A percentile compares a stretch with the other conserved stretches of the same genome.
Evolutionary conservation across 768 basidiomycete species (phyloP).

Genomic region (Rhizopogon salebrosus): DNA sequence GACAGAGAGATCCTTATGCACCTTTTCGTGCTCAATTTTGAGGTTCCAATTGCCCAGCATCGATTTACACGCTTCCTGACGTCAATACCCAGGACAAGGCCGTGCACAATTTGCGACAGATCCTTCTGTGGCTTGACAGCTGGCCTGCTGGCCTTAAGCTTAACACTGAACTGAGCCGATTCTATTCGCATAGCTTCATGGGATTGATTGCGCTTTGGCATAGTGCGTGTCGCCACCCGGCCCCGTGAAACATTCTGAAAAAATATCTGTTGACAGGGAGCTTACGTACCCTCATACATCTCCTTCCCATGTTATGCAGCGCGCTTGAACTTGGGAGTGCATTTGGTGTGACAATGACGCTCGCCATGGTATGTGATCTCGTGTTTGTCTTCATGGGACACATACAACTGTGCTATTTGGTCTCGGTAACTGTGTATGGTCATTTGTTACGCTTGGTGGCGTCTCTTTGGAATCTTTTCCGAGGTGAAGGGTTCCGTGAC

Average conservation of each 20-base stretch:
- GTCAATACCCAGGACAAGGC: slow-evolving; percentile 11
- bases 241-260: background rate
- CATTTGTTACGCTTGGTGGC: slow-evolving; percentile 52
- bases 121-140: slow-evolving; percentile 80
- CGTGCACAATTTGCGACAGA: slow-evolving; percentile 37
- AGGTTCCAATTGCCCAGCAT: slow-evolving; percentile 28
- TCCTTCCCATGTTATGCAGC: slow-evolving; percentile 26
- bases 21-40: slow-evolving; percentile 29
- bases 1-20: slow-evolving; percentile 48
- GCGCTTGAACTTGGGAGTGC: slow-evolving; percentile 31
- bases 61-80: background rate
- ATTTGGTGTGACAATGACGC: slow-evolving; percentile 56
- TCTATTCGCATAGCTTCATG: slow-evolving; percentile 73
- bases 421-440: slow-evolving; percentile 57
- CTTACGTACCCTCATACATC: slow-evolving; percentile 22
- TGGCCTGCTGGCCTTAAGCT: slow-evolving; percentile 98
- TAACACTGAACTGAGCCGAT: slow-evolving; percentile 87
- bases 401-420: slow-evolving; percentile 61
- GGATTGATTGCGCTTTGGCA: slow-evolving; percentile 66
- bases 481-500: slow-evolving; percentile 47
- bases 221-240: slow-evolving; percentile 40
- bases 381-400: slow-evolving; percentile 67
- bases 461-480: slow-evolving; percentile 85
- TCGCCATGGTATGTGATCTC: slow-evolving; percentile 64
- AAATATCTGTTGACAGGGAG: background rate